Base-by-base conservation (phyloP, 208 protist species). In the Acanthamoeba castellanii region DNA sequence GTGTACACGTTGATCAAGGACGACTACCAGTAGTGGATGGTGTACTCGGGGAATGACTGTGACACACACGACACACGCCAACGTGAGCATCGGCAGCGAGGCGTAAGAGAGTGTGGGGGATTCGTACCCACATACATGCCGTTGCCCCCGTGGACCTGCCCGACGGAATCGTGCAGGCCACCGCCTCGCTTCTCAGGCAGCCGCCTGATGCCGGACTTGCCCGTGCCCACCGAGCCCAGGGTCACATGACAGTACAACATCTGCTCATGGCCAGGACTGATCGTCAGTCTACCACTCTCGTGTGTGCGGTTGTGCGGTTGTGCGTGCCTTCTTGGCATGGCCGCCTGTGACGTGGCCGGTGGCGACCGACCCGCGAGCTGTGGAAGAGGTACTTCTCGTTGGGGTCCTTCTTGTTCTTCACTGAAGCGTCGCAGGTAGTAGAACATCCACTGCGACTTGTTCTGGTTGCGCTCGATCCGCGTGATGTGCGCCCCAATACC, bases 381-480 rank as follows among this genome's bases (percentile, higher is more conserved):
- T 84, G 76, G 45, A 84, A 84, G n/a, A 84, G 37, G 13, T 57
- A 57, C 37, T 84, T 84, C 22, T 84, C 76, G 76, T 84, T 84
- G 32, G 76, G 76, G 45, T 84, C 45, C 22, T 84, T 42, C 45
- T 45, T 84, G 76, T 84, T 84, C 76, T 84, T 84, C 37, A 84
- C 6, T 14, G 76, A 42, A 25, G 7, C 76, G 32, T 84, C 76
- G n/a, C 22, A 84, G 45, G 76, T 84, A 84, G 37, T 84, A 84
- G 45, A 84, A 84, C 76, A 32, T 84, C 76, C 76, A 84, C 76
- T 52, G 37, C 76, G 76, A 57, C 30, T 52, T 84, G 37, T 84
- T 84, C 22, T 84, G 76, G 76, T 84, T 84, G 34, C 76, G n/a
- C 22, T 84, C 76, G 30, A 84, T 84, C 9, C 76, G n/a, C 32